Conservation (phyloP, 1,284 basidiomycete species). For the Meira miltonrushii region DNA sequence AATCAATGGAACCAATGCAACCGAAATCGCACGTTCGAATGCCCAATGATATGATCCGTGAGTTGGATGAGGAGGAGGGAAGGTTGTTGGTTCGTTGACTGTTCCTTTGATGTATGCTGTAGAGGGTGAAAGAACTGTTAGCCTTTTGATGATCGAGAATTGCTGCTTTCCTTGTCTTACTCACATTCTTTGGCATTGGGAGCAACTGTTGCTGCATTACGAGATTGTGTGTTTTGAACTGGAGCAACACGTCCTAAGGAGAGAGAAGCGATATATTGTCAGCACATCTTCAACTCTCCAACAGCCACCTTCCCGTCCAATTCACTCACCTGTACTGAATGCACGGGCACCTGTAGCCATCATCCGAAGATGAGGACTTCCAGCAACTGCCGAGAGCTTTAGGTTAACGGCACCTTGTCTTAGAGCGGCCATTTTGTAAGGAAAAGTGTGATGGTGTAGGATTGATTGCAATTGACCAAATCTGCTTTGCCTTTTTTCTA, state of each 20-base stretch:
- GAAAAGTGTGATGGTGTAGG: no score
- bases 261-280: not conserved
- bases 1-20: slow-evolving; percentile 72
- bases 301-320: not conserved
- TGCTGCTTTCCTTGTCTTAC: not conserved
- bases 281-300: not conserved
- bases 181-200: not conserved
- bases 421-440: no score
- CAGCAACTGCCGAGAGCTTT: slow-evolving; percentile 29
- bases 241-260: not conserved
- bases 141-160: not conserved
- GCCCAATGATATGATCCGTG: slow-evolving; percentile 98
- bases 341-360: slow-evolving; percentile 34
- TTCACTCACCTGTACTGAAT: slow-evolving; percentile 24
- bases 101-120: slow-evolving; percentile 72
- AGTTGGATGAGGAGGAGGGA: slow-evolving; percentile 65
- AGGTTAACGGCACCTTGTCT: slow-evolving; percentile 8
- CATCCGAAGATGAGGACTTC: slow-evolving; percentile 34
- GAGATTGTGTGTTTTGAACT: slow-evolving; percentile 1
- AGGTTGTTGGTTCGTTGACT: slow-evolving; percentile 88
- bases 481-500: no score
- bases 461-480: no score
- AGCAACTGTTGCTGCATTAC: not conserved
- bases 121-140: not conserved
- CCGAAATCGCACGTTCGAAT: slow-evolving; percentile 86